Evolutionary conservation across 345 rosid genomes (phyloP).

Genomic region (Punica granatum): DNA sequence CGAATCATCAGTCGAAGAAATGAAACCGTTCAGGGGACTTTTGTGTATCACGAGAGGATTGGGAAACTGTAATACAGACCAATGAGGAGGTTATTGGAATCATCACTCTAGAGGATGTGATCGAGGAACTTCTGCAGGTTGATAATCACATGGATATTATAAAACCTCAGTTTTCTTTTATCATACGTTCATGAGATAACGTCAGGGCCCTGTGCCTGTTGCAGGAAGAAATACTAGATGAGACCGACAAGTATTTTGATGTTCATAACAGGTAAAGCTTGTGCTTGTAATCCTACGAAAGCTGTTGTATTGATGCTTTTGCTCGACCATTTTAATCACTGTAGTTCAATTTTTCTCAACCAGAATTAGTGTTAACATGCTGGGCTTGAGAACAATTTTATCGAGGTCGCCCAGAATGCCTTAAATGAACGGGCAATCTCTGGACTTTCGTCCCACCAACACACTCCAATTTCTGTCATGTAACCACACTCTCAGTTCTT

Average conservation of each 20-base stretch:
- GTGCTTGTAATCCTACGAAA: neutral
- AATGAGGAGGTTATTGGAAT: slow-evolving; percentile 63
- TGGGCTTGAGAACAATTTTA: slow-evolving; percentile 26
- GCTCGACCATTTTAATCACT: neutral
- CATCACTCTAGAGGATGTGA: slow-evolving; percentile 87
- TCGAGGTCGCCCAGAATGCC: slow-evolving; percentile 29
- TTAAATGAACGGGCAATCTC: slow-evolving; percentile 21
- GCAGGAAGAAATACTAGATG: slow-evolving; percentile 75
- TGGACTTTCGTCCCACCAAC: slow-evolving; percentile 31
- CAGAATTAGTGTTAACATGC: slow-evolving; percentile 58
- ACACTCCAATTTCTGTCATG: slow-evolving; percentile 34
- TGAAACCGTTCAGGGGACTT: slow-evolving; percentile 2
- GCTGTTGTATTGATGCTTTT: neutral
- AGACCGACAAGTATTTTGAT: slow-evolving; percentile 59
- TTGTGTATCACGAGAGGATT: slow-evolving; percentile 14
- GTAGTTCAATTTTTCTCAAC: neutral
- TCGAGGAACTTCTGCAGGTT: slow-evolving; percentile 81
- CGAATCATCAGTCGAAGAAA: neutral
- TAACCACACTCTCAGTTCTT: slow-evolving; percentile 32
- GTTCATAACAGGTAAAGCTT: slow-evolving; percentile 43
- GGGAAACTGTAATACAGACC: slow-evolving; percentile 23
- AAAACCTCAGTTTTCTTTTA: neutral
- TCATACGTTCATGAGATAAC: neutral
- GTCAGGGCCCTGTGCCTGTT: neutral
- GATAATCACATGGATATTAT: neutral